Base-by-base conservation (phyloP, 345 rosid species). In the Linum trigynum region DNA sequence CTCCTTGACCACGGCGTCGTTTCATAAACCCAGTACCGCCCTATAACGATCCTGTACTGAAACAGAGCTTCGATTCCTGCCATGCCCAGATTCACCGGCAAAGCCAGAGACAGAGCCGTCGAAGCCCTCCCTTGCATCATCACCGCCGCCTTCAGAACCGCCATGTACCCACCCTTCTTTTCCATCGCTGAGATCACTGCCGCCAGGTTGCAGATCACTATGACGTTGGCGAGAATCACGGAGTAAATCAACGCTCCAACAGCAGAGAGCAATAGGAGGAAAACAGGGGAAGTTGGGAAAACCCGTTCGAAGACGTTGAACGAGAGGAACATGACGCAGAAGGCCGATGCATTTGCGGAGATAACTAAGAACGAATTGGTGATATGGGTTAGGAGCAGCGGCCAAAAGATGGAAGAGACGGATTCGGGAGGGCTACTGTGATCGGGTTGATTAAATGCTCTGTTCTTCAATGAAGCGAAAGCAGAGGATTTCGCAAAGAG, bases 41-140 rank as follows among this genome's bases (percentile, higher is more conserved):
- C 70, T 17, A 75, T 77, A 63, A 81, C 63, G 3, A 90, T 65
- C 59, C 96, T 59, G 71, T 78, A 78, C 5, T 77, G 92, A 68
- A 90, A 94, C 85, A 88, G 36, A 2, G 90, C 97, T 77, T 94
- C 99, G 2, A 81, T 69, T 1, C 79, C 95, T 0, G 92, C 92
- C 78, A 90, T 55, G 38, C 71, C 74, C 9, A 90, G 60, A 55
- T 81, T 85, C 0, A 74, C 71, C 5, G 95, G 88, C 3, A 90
- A 38, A 39, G 97, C 90, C 61, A 94, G 74, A 11, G 84, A 80
- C 17, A 94, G 65, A 14, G 95, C 96, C n/a, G 82, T 81, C 5
- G 90, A 82, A 61, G 75, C 79, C 68, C 79, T 88, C 76, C 89
- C 89, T 0, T 72, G 75, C 4, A 88, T 75, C 10, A 90, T 60